phyloP scores from a whole-genome alignment of 2,329 filamentous ascomycete genomes.

The Pyrenophora tritici-repentis region DNA sequence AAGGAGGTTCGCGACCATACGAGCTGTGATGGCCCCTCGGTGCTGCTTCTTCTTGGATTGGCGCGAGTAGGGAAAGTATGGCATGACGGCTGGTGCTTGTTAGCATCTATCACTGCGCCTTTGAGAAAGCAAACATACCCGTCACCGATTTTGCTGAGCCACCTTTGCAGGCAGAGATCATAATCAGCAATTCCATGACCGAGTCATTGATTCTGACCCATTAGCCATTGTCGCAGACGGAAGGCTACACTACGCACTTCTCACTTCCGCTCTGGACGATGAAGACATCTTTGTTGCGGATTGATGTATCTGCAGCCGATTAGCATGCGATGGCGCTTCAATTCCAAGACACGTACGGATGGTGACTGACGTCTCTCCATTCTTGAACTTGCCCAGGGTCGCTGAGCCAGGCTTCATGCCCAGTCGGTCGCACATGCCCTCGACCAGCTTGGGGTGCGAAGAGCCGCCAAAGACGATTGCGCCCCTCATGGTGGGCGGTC shows the following conservation, averaged over 20 bases:
- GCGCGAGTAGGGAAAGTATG: conserved; percentile 98
- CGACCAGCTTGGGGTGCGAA: conserved; percentile 67
- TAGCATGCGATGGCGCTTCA: conserved; percentile 17
- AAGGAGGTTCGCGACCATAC: conserved; percentile 95
- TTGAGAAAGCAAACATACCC: conserved; percentile 61
- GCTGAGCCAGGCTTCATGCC: conserved; percentile 64
- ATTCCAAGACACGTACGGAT: conserved; percentile 55
- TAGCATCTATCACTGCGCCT: conserved; percentile 17
- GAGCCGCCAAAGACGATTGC: conserved; percentile 71
- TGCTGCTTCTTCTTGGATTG: conserved; percentile 99
- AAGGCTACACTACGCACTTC: conserved; percentile 55
- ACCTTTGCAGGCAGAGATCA: conserved; percentile 98
- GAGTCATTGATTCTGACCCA: conserved; percentile 82
- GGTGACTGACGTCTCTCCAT: conserved; percentile 72
- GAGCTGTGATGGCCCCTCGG: conserved; percentile 91
- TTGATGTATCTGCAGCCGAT: conserved; percentile 60
- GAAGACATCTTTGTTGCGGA: conserved; percentile 98
- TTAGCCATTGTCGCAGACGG: conserved; percentile 25
- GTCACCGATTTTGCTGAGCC: conserved; percentile 96
- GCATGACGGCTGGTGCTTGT: conserved; percentile 70
- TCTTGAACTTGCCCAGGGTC: conserved; percentile 69
- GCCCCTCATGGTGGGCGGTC: conserved; percentile 61
- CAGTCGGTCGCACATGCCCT: conserved; percentile 69
- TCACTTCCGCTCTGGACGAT: conserved; percentile 96
- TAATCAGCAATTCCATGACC: conserved; percentile 98